Percentiles rank a stretch among this genome's conserved stretches.
These are phyloP conservation scores for Musa beccarii DNA, from an alignment of 176 grass and related monocot genomes.

Conservation along the genomic window DNA sequence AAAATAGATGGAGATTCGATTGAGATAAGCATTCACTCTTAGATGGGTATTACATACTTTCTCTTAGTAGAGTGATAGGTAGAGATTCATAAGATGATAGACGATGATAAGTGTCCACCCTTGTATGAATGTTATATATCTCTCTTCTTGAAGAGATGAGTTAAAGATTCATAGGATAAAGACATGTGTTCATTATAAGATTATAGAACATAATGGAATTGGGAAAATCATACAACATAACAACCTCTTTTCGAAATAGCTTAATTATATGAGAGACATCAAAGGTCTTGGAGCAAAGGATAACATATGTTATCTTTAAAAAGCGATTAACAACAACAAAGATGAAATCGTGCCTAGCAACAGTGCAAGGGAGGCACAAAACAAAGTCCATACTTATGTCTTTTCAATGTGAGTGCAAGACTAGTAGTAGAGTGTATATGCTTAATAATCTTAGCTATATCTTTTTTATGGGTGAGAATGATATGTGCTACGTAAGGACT, in stretches of 20 bases:
- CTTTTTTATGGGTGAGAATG: not conserved
- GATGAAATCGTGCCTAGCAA: too few species aligned
- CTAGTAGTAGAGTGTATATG: not conserved
- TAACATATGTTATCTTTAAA: not conserved
- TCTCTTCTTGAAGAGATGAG: accelerated
- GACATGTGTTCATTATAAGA: too few species aligned
- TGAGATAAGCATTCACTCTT: too few species aligned
- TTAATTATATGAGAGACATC: not conserved
- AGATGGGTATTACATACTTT: too few species aligned
- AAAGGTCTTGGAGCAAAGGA: not conserved
- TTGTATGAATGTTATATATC: too few species aligned
- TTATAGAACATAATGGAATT: not conserved
- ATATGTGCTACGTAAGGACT: not conserved
- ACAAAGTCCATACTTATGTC: not conserved
- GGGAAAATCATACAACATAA: not conserved
- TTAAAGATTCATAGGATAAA: too few species aligned
- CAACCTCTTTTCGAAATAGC: not conserved
- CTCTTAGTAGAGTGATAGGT: not conserved
- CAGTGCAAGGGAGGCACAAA: too few species aligned
- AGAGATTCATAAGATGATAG: too few species aligned
- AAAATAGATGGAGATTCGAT: too few species aligned
- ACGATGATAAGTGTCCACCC: too few species aligned
- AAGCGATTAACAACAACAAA: not conserved
- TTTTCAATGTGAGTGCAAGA: not conserved
- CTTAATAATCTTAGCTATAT: not conserved